Evolutionary conservation across 1,284 basidiomycete species (phyloP).

Genomic region (Boletellus deceptivus): DNA sequence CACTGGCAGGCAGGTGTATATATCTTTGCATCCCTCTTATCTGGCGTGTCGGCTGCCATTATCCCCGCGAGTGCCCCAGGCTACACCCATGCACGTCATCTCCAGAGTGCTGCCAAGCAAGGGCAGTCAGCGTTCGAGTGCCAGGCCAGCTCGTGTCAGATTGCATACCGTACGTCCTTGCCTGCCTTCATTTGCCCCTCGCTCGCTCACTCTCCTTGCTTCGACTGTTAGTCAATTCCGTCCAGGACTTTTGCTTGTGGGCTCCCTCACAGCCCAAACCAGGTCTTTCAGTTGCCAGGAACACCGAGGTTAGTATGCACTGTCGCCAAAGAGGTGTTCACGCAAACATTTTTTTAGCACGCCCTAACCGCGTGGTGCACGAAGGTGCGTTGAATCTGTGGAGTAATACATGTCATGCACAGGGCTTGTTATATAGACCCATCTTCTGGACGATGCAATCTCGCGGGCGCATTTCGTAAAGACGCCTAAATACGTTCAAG

Average conservation of each 20-base stretch:
- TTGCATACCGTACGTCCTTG: constrained; percentile 50
- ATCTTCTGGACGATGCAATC: constrained; percentile 77
- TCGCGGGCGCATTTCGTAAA: constrained; percentile 68
- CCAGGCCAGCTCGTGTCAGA: constrained; percentile 64
- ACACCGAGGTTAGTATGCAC: constrained; percentile 48
- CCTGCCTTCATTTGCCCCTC: not conserved
- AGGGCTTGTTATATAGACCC: constrained; percentile 31
- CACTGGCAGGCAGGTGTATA: constrained; percentile 7
- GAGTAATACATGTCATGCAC: constrained; percentile 1
- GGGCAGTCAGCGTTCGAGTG: constrained; percentile 70
- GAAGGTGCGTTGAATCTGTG: constrained; percentile 38
- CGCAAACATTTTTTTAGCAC: constrained; percentile 38
- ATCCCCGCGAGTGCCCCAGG: constrained; percentile 31
- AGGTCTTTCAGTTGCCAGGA: constrained; percentile 52
- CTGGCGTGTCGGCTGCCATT: constrained; percentile 18
- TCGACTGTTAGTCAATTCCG: constrained; percentile 50
- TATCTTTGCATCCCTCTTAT: constrained; percentile 23
- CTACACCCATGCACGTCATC: constrained; percentile 39
- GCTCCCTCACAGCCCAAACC: constrained; percentile 59
- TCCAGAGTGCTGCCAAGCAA: constrained; percentile 40
- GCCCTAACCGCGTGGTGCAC: constrained; percentile 71
- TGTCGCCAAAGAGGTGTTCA: constrained; percentile 9
- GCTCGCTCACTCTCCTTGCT: constrained; percentile 1
- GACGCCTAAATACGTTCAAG: constrained; percentile 69
- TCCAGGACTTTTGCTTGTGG: constrained; percentile 59